Percentiles rank a stretch among this genome's conserved stretches.
phyloP scores from a whole-genome alignment of 192 early-diverging fungal genomes.

The Coemansia sp. region DNA sequence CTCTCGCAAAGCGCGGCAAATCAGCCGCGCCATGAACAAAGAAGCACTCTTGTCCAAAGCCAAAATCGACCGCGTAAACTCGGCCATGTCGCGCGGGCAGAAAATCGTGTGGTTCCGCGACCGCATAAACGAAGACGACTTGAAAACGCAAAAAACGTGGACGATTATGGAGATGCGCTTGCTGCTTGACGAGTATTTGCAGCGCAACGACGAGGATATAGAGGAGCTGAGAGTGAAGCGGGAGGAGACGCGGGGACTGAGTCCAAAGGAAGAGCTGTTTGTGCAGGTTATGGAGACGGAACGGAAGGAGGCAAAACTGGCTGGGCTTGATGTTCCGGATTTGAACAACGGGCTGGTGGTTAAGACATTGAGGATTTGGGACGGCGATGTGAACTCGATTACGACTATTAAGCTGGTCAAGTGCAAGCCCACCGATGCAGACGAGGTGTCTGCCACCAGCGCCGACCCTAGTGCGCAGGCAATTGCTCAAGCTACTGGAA shows the following conservation, averaged over 20 bases:
- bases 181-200: slow-evolving; percentile 55
- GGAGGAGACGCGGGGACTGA: slow-evolving; percentile 44
- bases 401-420: slow-evolving; percentile 39
- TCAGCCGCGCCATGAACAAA: slow-evolving; percentile 62
- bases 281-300: slow-evolving; percentile 31
- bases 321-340: slow-evolving; percentile 43
- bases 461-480: not conserved
- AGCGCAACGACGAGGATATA: slow-evolving; percentile 62
- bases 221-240: slow-evolving; percentile 45
- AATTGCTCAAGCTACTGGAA: not conserved
- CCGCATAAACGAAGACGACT: slow-evolving; percentile 56
- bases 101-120: slow-evolving; percentile 67
- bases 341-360: slow-evolving; percentile 38
- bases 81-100: slow-evolving; percentile 51
- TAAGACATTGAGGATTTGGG: slow-evolving; percentile 39
- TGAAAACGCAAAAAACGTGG: slow-evolving; percentile 48
- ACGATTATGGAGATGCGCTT: slow-evolving; percentile 20
- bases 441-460: not conserved
- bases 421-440: slow-evolving; percentile 21
- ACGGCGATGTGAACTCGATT: slow-evolving; percentile 52
- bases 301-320: slow-evolving; percentile 30
- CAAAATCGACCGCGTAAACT: slow-evolving; percentile 46
- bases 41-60: slow-evolving; percentile 52
- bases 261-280: slow-evolving; percentile 36
- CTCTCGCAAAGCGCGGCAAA: slow-evolving; percentile 70